A percentile compares a stretch with the other conserved stretches of the same genome.
These are phyloP conservation scores for Piloderma croceum DNA, from an alignment of 768 basidiomycete species.

Conservation along the genomic window DNA sequence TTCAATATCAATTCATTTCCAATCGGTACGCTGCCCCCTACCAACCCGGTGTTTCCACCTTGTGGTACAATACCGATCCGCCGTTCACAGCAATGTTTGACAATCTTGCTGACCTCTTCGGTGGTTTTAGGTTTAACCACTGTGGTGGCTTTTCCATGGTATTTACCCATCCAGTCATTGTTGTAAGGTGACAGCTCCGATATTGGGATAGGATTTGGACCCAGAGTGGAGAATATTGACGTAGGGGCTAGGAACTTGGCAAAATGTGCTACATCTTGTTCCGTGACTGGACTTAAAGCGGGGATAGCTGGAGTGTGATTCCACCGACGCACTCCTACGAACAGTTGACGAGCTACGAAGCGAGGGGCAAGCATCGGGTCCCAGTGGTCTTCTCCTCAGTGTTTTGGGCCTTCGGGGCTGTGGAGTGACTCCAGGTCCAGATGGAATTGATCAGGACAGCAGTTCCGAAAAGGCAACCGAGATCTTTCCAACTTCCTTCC, in stretches of 20 bases:
- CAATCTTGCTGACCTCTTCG: conserved; percentile 80
- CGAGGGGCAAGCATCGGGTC: no score
- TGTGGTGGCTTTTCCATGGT: conserved; percentile 74
- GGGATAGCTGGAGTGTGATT: conserved; percentile 15
- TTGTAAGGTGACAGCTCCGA: conserved; percentile 68
- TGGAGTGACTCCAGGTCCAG: no score
- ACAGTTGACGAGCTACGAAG: no score
- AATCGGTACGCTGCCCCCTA: conserved; percentile 89
- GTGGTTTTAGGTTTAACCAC: conserved; percentile 88
- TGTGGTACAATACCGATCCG: conserved; percentile 92
- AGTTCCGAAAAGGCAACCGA: no score
- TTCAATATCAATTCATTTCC: conserved; percentile 85
- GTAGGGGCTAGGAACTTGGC: conserved; percentile 54
- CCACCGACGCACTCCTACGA: conserved; percentile 14
- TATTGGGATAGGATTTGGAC: conserved; percentile 36
- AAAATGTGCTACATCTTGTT: conserved; percentile 62
- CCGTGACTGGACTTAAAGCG: conserved; percentile 45
- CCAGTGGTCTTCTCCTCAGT: no score
- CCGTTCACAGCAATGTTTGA: conserved; percentile 79
- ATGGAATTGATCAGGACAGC: no score
- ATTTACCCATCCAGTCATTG: conserved; percentile 95
- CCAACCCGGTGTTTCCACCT: conserved; percentile 97
- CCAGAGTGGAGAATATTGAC: conserved; percentile 64
- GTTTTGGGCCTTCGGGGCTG: no score
- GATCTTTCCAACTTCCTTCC: no score